These are phyloP conservation scores for Boletus pseudopeckii DNA, from an alignment of 768 basidiomycete species.

Conservation along the genomic window DNA sequence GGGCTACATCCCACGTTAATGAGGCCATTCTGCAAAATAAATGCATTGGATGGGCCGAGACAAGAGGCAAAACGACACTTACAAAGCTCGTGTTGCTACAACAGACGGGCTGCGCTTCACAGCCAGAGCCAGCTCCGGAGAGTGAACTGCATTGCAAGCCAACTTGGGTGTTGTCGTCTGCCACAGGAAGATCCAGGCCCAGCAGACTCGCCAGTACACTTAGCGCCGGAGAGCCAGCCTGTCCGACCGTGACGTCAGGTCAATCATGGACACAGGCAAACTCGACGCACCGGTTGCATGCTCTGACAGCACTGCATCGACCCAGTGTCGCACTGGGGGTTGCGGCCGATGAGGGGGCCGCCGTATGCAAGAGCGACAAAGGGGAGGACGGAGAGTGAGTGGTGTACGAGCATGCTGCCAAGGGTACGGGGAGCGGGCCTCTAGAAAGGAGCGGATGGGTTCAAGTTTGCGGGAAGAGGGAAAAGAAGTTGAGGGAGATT, in stretches of 20 bases:
- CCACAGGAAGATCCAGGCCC: background rate
- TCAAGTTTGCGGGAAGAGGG: constrained; percentile 5
- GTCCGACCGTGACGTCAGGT: constrained; percentile 3
- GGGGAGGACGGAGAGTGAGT: constrained; percentile 12
- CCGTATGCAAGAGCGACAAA: constrained; percentile 17
- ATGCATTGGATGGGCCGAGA: background rate
- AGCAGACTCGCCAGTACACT: constrained; percentile 1
- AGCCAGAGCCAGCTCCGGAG: constrained; percentile 27
- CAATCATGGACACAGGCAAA: background rate
- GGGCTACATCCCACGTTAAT: constrained; percentile 28
- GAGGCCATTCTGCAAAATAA: constrained; percentile 17
- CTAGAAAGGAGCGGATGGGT: constrained; percentile 25
- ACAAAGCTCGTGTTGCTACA: constrained; percentile 21
- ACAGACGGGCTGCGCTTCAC: constrained; percentile 20
- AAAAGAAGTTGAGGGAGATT: constrained; percentile 5
- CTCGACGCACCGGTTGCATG: constrained; percentile 15
- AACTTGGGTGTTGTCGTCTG: constrained; percentile 1
- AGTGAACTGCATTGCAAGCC: constrained; percentile 22
- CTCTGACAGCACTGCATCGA: constrained; percentile 21
- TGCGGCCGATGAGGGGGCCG: constrained; percentile 23
- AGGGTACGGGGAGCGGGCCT: constrained; percentile 3
- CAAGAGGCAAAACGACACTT: background rate
- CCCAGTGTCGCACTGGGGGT: constrained; percentile 24
- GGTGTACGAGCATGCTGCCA: constrained; percentile 13
- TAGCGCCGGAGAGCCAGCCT: constrained; percentile 12